Percentiles rank a stretch among this genome's conserved stretches.
phyloP scores from a whole-genome alignment of 129 eudicot species.

The Heracleum sosnowskyi region DNA sequence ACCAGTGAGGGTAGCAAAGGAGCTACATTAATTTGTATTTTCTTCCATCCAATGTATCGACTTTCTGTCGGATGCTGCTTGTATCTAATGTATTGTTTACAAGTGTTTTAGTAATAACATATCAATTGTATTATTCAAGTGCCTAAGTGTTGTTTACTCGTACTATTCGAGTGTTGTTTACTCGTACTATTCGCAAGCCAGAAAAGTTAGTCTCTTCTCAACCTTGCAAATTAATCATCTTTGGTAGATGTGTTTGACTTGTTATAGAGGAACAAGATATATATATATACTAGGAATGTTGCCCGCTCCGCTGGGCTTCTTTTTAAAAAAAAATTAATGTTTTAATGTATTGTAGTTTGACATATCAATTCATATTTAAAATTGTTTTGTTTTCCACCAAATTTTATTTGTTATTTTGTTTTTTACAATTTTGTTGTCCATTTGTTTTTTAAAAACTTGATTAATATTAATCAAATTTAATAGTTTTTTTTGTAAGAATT shows the following conservation, averaged over 20 bases:
- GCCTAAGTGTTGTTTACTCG: background rate
- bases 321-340: too few species aligned
- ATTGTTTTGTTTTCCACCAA: too few species aligned
- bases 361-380: too few species aligned
- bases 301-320: too few species aligned
- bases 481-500: too few species aligned
- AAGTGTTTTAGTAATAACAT: slow-evolving; percentile 4
- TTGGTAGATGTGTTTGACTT: background rate
- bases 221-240: background rate
- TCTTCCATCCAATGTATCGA: slow-evolving; percentile 11
- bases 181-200: background rate
- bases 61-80: slow-evolving; percentile 11
- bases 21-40: slow-evolving; percentile 29
- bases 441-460: too few species aligned
- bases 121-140: background rate
- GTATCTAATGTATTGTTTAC: slow-evolving; percentile 9
- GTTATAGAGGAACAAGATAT: background rate
- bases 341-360: too few species aligned
- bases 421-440: too few species aligned
- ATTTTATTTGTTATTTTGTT: too few species aligned
- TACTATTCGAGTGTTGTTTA: too few species aligned
- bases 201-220: background rate
- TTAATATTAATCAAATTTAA: too few species aligned
- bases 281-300: too few species aligned
- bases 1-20: slow-evolving; percentile 71